Base-by-base conservation (phyloP, 495 filamentous ascomycete genomes). In the Penicillium arizonense region DNA sequence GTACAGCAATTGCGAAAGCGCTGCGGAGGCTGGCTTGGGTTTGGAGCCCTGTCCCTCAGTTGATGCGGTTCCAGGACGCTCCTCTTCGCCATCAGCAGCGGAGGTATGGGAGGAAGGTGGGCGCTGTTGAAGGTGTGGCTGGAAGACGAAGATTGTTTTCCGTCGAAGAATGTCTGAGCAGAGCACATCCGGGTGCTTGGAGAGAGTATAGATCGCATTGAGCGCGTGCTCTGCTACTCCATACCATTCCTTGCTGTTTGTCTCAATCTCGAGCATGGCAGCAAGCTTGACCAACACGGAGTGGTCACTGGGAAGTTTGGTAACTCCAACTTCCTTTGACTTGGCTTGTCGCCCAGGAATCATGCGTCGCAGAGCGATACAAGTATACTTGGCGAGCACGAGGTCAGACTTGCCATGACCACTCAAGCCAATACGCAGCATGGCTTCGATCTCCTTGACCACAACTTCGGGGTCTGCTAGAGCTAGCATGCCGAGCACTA, bases 171-270 rank as follows among this genome's bases (percentile, higher is more conserved):
- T 88, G 51, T 96, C 91, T 3, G 94, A 93, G 72, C 93, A 97
- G 20, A 99, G 78, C 26, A 86, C 87, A 69, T 99, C 94, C 0
- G 94, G 94, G 59, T 97, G 92, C 58, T 94, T 96, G 1, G 92
- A 89, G 18, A 99, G 73, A n/a, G 87, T 80, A 64, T 97, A 99
- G 55, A 99, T 96, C 32, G 94, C 94, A 52, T 90, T 87, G 61
- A 97, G 90, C 14, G 94, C 91, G 68, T 99, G 95, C 62, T 99
- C 94, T 13, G 95, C 92, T n/a, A 97, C 87, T 7, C 95, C 92
- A 59, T 85, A 92, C 94, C 94, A 99, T 65, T 99, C 94, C 65
- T 95, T 93, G 67, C 86, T 93, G 38, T 96, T 87, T 0, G 89
- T 89, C 13, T 84, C 78, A 9, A 96, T 80, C 52, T 97, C 91